phyloP scores from a whole-genome alignment of 1,284 basidiomycete species.

The Hymenochaete sp. region DNA sequence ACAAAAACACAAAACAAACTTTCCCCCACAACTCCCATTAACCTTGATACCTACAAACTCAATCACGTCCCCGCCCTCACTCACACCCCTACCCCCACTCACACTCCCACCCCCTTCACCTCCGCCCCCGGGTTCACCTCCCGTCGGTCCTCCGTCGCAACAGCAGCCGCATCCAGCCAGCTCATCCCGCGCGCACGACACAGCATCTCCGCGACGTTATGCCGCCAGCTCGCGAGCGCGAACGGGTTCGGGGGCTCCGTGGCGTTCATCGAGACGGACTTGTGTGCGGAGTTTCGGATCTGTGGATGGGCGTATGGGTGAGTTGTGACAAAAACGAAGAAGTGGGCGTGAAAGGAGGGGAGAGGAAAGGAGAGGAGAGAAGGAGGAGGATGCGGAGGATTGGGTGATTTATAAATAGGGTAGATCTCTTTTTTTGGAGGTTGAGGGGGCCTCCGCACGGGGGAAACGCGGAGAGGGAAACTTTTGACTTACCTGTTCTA shows the following conservation, averaged over 20 bases:
- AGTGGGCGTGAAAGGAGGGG: slow-evolving; percentile 6
- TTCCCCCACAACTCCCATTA: too few species aligned
- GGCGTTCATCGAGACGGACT: slow-evolving; percentile 49
- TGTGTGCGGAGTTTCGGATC: slow-evolving; percentile 76
- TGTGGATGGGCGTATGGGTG: too few species aligned
- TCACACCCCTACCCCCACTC: neutral
- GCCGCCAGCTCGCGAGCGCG: slow-evolving; percentile 62
- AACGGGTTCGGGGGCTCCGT: slow-evolving; percentile 69
- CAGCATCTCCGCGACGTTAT: slow-evolving; percentile 58
- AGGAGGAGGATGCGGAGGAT: slow-evolving; percentile 7
- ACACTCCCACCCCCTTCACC: neutral
- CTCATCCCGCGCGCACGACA: slow-evolving; percentile 65
- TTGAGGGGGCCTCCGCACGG: slow-evolving; percentile 2
- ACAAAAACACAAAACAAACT: neutral
- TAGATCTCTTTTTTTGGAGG: neutral
- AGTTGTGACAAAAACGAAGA: slow-evolving; percentile 10
- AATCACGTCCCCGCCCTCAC: neutral
- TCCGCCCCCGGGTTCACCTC: slow-evolving; percentile 51
- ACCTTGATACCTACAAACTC: neutral
- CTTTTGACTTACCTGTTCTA: slow-evolving; percentile 68
- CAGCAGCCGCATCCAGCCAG: slow-evolving; percentile 50
- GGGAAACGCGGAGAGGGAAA: neutral
- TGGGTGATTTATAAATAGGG: slow-evolving; percentile 8
- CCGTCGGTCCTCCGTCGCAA: slow-evolving; percentile 59
- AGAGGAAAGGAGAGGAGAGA: slow-evolving; percentile 2